Evolutionary conservation across 1,284 basidiomycete genomes (phyloP), one percentile per base, ranked within the genome.

Genomic region (Tetrapyrgos nigripes): DNA sequence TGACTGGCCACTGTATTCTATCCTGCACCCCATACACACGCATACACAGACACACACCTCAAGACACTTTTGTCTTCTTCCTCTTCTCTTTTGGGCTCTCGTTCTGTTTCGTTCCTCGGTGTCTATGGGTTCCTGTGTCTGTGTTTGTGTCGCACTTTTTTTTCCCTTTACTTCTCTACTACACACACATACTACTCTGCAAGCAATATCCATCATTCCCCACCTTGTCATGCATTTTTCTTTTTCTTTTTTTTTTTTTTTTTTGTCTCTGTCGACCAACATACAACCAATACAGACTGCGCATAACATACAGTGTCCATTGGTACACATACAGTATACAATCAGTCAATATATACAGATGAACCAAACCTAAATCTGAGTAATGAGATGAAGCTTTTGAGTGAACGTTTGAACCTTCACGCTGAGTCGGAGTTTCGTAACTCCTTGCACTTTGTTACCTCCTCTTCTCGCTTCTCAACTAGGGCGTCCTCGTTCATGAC

Each of bases 221-320:
- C 48, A 53, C 56, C 52, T 43, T 53, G 53, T 51, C 56, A 58
- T 52, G 56, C 47, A 46, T 55, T 29, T 26, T 54, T 40, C 33
- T 43, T 27, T 57, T 29, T 44, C 26, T 47, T 43, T 46, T 46
- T n/a, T 31, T 50, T 23, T 47, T 31, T 27, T 29, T 31, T 40
- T 24, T 57, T 43, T 13, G 24, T 44, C 19, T 21, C 21, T 44
- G 23, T 44, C 45, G 37, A 43, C 45, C 43, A 40, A 52, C 51
- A 26, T 47, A 53, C 46, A 43, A 11, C 23, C 28, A 58, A 14
- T 13, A 53, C 33, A 49, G 33, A 55, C 48, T 44, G 27, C 53
- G 14, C 53, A 45, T 46, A 17, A 40, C 37, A 40, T 11, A 40
- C 37, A 40, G 13, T n/a, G n/a, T n/a, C n/a, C n/a, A n/a, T n/a